Evolutionary conservation across 192 early-diverging fungal genomes (phyloP), one percentile per base, ranked within the genome.

Genomic region (Gaertneriomyces sp.): DNA sequence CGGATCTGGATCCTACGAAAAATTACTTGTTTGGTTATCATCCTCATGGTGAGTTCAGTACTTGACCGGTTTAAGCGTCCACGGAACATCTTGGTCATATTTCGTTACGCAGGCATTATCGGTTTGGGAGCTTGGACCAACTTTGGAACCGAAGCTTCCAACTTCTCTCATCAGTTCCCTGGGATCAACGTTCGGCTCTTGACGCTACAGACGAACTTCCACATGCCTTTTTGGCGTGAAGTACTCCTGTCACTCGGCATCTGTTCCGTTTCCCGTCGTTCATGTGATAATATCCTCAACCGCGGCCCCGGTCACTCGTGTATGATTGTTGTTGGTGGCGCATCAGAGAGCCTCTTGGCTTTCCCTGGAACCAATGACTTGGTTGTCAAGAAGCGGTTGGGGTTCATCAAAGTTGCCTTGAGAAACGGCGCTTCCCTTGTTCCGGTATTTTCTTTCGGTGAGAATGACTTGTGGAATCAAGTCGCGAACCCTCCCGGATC

Each of bases 1-100:
- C 64, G 20, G 90, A 93, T 57, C 69, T 98, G 57, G 93, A 96
- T 70, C 86, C 93, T 5, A 70, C 61, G 20, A 86, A 85, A 52
- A 90, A 90, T 62, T 96, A 98, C 67, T 81, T 98, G 1, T 92
- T 98, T 81, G 93, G 86, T 45, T 92, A 91, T 68, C 94, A 98
- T 70, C 94, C 94, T 16, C 93, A 95, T 64, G 80, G 79, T 71
- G 64, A 45, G 45, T 43, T 43, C 53, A 60, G 7, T 20, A 42
- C 12, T 61, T 12, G 38, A 42, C 14, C 25, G 0, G 2, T 66
- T 12, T 20, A 12, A 59, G 16, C 16, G n/a, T 60, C 51, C 69
- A 69, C 20, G 54, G 12, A 38, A 7, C 46, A 20, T 19, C 58
- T 46, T 33, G 25, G 49, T 52, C 51, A 17, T 58, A 50, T 25